A percentile compares a stretch with the other conserved stretches of the same genome.
Conservation (phyloP, 2,329 filamentous ascomycete genomes). For the Monilinia laxa region DNA sequence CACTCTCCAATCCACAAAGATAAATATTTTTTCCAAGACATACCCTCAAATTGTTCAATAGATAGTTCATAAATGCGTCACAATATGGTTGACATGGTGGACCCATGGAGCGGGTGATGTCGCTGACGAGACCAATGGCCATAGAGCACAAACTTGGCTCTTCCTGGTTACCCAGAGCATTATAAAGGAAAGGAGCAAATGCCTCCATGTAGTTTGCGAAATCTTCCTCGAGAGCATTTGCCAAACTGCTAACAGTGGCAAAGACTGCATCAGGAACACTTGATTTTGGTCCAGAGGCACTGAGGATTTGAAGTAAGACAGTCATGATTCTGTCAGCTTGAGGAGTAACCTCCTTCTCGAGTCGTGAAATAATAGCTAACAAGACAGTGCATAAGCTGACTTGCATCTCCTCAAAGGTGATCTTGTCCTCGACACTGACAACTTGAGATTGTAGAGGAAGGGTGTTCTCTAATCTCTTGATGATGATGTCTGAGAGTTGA, state of each 20-base stretch:
- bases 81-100: conserved; percentile 92
- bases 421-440: conserved; percentile 93
- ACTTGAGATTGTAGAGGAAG: conserved; percentile 88
- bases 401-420: conserved; percentile 96
- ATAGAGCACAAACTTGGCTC: conserved; percentile 92
- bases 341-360: conserved; percentile 87
- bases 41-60: conserved; percentile 86
- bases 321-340: conserved; percentile 95
- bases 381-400: conserved; percentile 90
- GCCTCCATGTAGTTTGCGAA: conserved; percentile 98
- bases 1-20: background rate
- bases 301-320: conserved; percentile 76
- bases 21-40: conserved; percentile 39
- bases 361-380: conserved; percentile 83
- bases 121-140: conserved; percentile 95
- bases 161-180: conserved; percentile 91
- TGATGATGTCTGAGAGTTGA: conserved; percentile 79
- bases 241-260: conserved; percentile 85
- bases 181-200: conserved; percentile 89
- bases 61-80: conserved; percentile 96
- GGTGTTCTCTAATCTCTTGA: conserved; percentile 88
- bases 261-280: conserved; percentile 94
- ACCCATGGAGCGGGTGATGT: conserved; percentile 89
- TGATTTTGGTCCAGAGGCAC: conserved; percentile 76
- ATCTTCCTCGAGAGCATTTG: conserved; percentile 86